Evolutionary conservation across 1,284 basidiomycete species (phyloP).

Genomic region (Stereum hirsutum): DNA sequence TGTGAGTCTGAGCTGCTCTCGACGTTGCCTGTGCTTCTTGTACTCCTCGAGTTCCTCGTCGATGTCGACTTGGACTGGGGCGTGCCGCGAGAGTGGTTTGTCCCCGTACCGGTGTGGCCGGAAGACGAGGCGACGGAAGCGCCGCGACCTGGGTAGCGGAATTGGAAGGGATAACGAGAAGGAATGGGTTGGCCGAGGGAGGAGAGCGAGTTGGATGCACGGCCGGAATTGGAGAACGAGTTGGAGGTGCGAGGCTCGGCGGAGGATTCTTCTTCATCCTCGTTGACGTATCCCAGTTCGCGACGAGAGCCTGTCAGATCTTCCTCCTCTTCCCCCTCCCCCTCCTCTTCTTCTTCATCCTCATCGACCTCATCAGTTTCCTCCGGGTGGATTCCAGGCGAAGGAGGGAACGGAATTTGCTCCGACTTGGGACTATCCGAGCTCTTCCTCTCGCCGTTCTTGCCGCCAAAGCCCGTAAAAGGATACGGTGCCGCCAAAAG

Average conservation of each 20-base stretch:
- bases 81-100: constrained; percentile 11
- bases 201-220: constrained; percentile 69
- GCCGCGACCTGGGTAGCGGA: constrained; percentile 42
- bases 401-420: constrained; percentile 65
- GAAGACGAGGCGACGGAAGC: constrained; percentile 32
- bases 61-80: constrained; percentile 31
- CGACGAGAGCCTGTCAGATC: constrained; percentile 12
- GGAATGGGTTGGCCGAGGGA: constrained; percentile 67
- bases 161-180: constrained; percentile 63
- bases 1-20: constrained; percentile 52
- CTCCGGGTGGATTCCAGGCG: constrained; percentile 31
- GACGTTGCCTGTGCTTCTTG: constrained; percentile 48
- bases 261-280: too few relatives aligned
- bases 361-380: constrained; percentile 25
- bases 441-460: constrained; percentile 27
- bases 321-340: constrained; percentile 16
- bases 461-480: constrained; percentile 45
- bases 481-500: constrained; percentile 44
- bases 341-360: constrained; percentile 22
- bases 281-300: constrained; percentile 16
- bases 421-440: constrained; percentile 37
- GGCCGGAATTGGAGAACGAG: constrained; percentile 36
- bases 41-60: constrained; percentile 31
- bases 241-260: constrained; percentile 32
- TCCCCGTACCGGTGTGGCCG: too few relatives aligned